Evolutionary conservation across 176 grass and related monocot species (phyloP), one percentile per base, ranked within the genome.

Genomic region (Avena insularis): DNA sequence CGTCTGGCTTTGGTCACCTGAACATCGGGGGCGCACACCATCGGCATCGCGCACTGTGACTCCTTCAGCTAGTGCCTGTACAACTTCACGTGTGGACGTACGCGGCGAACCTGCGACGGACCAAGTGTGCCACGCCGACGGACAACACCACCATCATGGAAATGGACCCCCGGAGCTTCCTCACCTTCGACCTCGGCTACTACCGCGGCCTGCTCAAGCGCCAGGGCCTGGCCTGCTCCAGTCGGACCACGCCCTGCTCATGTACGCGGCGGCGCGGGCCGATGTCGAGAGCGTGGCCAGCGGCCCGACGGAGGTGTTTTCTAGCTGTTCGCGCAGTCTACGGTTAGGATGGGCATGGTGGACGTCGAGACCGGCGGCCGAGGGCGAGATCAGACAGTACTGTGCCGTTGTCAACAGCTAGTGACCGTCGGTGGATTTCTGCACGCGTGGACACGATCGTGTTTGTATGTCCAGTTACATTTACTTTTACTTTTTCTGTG

Each of bases 101-200:
- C 59, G 97, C 97, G 5, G 78, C 43, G 19, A 94, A 93, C 87
- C 79, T 98, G 0, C 90, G 91, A 16, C 84, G 84, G 80, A 83
- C 70, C 80, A 95, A 89, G 76, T 94, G 97, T 87, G 63, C 15
- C 65, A 71, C 55, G 3, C 29, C 85, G 11, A 55, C 62, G 10
- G 94, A 96, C 85, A 91, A 99, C 59, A 90, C 87, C 8, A 93
- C 94, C 4, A 62, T 99, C 46, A 87, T 88, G 8, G 94, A 98
- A 85, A 98, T 98, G 97, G 97, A 98, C 82, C 94, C 94, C 0
- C 89, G 94, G 8, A 98, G 97, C 83, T 94, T 94, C 85, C 65
- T 80, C 11, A 98, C 97, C 40, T 96, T 98, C 27, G 97, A 99
- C 80, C 68, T 80, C 0, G 46, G 88, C n/a, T 99, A 99, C 88